Base-by-base conservation (phyloP, 768 basidiomycete genomes). In the Galerina marginata region DNA sequence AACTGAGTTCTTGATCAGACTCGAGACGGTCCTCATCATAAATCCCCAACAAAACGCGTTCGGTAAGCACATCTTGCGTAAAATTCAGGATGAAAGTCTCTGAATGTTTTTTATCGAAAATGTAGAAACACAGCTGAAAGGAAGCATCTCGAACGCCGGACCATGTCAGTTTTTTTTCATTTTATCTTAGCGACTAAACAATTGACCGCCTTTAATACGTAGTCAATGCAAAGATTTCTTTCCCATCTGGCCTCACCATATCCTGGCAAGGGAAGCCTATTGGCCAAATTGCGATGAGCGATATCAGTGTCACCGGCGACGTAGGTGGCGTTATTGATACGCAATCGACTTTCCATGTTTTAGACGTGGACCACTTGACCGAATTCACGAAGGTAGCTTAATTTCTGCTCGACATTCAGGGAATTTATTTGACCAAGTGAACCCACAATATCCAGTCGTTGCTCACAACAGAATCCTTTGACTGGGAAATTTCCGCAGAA, bases 181-280 rank as follows among this genome's bases (percentile, higher is more conserved):
- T 36, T 20, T 47, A 5, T 26, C 40, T 43, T 4, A 56, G 15
- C 14, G 49, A 51, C n/a, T 40, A 20, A 42, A 29, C 62, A 4
- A 62, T 53, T 6, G 61, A 54, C 49, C 44, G 42, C 9, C 9
- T 42, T 33, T 26, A 7, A 20, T 14, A 26, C 39, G 43, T 56
- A 82, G 89, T 92, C 67, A 87, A 91, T 62, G 90, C 90, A 2
- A 80, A 71, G 4, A 91, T 92, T 65, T 76, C 81, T 9, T 92
- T 92, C 71, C 82, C 82, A 2, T 71, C 79, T 38, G 90, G 90
- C 4, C 73, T 91, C 29, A 78, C 79, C 3, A 82, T 91, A 25
- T 75, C 77, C 11, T 92, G 89, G 89, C 71, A 76, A 40, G 86
- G 84, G 1, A 75, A 80, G 62, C 71, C 79, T 9, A 74, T 91